Evolutionary conservation across 192 early-diverging fungal genomes (phyloP), one percentile per base, ranked within the genome.

Genomic region (Gorgonomyces haynaldii): DNA sequence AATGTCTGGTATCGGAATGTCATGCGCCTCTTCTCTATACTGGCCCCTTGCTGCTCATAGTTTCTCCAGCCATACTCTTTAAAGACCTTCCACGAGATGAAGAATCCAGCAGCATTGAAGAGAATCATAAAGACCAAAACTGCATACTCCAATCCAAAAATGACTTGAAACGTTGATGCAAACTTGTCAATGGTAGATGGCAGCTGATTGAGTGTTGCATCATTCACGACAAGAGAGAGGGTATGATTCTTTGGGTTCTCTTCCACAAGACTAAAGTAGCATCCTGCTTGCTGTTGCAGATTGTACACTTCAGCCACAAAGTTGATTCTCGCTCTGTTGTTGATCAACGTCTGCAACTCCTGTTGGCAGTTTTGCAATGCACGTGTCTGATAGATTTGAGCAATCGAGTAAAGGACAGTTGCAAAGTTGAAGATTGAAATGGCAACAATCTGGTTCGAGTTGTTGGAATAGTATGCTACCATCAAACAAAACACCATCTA

Each of bases 391-490:
- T 37, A 49, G 32, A 49, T 29, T 26, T 49, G 46, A 3, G 28
- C 22, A 15, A 49, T 26, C 8, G 46, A 32, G 35, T 49, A 49
- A n/a, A 49, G 23, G 9, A 26, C 21, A n/a, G 46, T 49, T 9
- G 28, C 2, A 16, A 49, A 24, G 21, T 49, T 49, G 19, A 49
- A 49, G 4, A 49, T 23, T 4, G 46, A 29, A 2, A 49, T 27
- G n/a, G 46, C 46, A 17, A 49, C 32, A 17, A 46, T 15, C 32
- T 34, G 32, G n/a, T n/a, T n/a, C n/a, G n/a, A n/a, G n/a, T n/a
- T n/a, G n/a, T n/a, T n/a, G n/a, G n/a, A n/a, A n/a, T n/a, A n/a
- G n/a, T n/a, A n/a, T n/a, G n/a, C n/a, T n/a, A n/a, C n/a, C n/a
- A n/a, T n/a, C n/a, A n/a, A n/a, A n/a, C n/a, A n/a, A n/a, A n/a